Evolutionary conservation across 164 flowering plant genomes (phyloP), one percentile per base, ranked within the genome.

Genomic region (Hamamelis virginiana): DNA sequence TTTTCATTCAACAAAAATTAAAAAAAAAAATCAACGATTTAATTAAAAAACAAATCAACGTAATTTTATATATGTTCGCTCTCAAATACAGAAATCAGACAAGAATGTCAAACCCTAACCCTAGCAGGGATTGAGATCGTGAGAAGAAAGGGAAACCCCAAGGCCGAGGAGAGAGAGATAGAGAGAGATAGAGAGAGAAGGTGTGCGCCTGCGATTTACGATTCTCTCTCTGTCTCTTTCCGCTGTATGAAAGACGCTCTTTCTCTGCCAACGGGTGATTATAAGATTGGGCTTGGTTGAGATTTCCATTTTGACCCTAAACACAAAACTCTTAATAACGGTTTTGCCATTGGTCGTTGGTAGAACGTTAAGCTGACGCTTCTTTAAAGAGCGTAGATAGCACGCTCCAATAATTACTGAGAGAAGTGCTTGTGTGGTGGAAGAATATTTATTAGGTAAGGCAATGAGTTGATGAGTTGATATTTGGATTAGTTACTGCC

Each of bases 61-160:
- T 9, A 27, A 4, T 3, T 58, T 10, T 5, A 21, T 41, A 55
- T 1, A 48, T 6, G 6, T 6, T 2, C 41, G 6, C 41, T 2
- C 41, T 2, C 41, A 43, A 44, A 33, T 6, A 59, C 43, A 19
- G 41, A 66, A 41, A 45, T 25, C 15, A 12, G 22, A 50, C 18
- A 47, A 28, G 62, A 76, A 41, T 13, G 13, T 22, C 1, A 33
- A 66, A 72, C 63, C 66, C 74, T 70, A 73, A 70, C 71, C 80
- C 69, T 45, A 11, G 12, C 43, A 41, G 46, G 41, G 45, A 19
- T 68, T 60, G 70, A 58, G 76, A 76, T 72, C 65, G 69, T 27
- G 65, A 38, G 41, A 33, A 6, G 41, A 33, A 6, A 33, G 41
- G 6, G 41, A 33, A 33, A 33, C 41, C 41, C 41, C 6, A n/a